Evolutionary conservation across 2,329 filamentous ascomycete genomes (phyloP).

Genomic region (Acephala macrosclerotiorum): DNA sequence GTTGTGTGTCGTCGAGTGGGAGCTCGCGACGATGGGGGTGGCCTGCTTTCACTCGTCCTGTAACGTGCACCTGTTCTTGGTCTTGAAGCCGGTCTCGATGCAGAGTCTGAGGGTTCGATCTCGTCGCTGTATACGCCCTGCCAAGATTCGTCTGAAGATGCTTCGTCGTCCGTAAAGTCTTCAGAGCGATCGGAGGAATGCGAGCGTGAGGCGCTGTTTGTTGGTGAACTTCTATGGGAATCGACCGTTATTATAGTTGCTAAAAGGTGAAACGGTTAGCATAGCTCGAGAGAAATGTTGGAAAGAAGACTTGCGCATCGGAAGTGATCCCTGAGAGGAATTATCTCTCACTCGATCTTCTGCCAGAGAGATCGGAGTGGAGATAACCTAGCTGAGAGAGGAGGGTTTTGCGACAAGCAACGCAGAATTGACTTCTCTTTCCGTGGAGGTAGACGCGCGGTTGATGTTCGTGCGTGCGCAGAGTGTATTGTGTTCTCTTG

Average conservation of each 20-base stretch:
- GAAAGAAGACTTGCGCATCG: slow-evolving; percentile 31
- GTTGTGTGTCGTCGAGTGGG: slow-evolving; percentile 46
- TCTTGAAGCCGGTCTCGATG: slow-evolving; percentile 56
- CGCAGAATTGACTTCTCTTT: slow-evolving; percentile 3
- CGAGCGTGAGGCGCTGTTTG: slow-evolving; percentile 40
- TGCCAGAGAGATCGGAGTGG: slow-evolving; percentile 43
- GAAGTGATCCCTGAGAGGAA: slow-evolving; percentile 34
- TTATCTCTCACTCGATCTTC: slow-evolving; percentile 44
- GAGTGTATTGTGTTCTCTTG: not conserved
- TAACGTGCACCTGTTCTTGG: slow-evolving; percentile 37
- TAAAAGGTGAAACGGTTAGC: slow-evolving; percentile 14
- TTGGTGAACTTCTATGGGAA: slow-evolving; percentile 32
- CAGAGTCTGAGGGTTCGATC: slow-evolving; percentile 65
- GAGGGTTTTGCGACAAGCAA: slow-evolving; percentile 8
- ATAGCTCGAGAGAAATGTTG: slow-evolving; percentile 10
- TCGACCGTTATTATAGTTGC: slow-evolving; percentile 39
- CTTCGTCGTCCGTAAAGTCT: slow-evolving; percentile 42
- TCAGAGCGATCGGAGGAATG: slow-evolving; percentile 34
- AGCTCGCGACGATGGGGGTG: slow-evolving; percentile 50
- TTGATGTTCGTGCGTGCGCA: not conserved
- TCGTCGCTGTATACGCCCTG: slow-evolving; percentile 53
- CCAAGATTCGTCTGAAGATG: slow-evolving; percentile 41
- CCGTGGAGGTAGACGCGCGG: not conserved
- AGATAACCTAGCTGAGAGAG: slow-evolving; percentile 40
- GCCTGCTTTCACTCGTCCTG: slow-evolving; percentile 42